Evolutionary conservation across 306 rosid species (phyloP).

Genomic region (Sphenostylis stenocarpa): DNA sequence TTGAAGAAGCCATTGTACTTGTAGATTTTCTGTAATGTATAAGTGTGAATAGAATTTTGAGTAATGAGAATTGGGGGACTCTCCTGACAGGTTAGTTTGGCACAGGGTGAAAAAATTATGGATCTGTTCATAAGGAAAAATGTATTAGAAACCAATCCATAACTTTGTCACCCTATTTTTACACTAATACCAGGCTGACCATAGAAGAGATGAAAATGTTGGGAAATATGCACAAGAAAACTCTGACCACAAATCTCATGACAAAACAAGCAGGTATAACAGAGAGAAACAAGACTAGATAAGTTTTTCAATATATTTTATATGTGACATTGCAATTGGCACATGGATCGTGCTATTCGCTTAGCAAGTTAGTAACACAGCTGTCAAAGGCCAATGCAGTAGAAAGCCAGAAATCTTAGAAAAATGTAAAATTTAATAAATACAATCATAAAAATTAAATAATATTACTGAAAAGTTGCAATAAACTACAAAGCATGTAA

Average conservation of each 20-base stretch:
- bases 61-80: neutral
- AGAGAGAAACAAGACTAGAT: neutral
- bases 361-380: neutral
- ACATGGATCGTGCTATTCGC: neutral
- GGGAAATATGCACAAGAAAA: slow-evolving; percentile 5
- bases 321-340: neutral
- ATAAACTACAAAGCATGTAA: no score
- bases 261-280: slow-evolving; percentile 25
- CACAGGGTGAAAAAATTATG: no score
- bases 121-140: no score
- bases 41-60: slow-evolving; percentile 27
- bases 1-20: slow-evolving; percentile 57
- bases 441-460: no score
- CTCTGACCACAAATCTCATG: slow-evolving; percentile 3
- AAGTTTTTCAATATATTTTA: neutral
- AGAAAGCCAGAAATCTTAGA: neutral
- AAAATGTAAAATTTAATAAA: no score
- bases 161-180: neutral
- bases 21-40: slow-evolving; percentile 61
- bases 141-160: slow-evolving; percentile 1
- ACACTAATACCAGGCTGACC: neutral
- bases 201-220: slow-evolving; percentile 9
- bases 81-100: neutral
- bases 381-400: no score
- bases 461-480: no score